These are phyloP conservation scores for Lachancea mirantina DNA, from an alignment of 805 yeast genomes.

Conservation along the genomic window DNA sequence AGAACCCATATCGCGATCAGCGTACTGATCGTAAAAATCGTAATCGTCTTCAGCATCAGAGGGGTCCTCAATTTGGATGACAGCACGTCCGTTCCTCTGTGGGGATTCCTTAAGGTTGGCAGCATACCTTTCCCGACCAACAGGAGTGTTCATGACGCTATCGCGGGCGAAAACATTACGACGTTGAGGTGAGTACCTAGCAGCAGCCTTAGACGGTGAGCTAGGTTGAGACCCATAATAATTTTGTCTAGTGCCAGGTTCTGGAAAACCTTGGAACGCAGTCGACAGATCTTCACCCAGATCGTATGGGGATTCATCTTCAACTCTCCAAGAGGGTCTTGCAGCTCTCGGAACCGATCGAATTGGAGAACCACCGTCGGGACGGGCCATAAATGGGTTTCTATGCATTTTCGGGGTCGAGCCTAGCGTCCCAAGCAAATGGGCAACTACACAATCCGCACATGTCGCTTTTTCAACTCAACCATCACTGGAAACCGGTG, in stretches of 20 bases:
- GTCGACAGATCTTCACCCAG: constrained; percentile 23
- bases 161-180: constrained; percentile 29
- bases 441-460: too few species aligned
- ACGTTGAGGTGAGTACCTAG: constrained; percentile 35
- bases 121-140: constrained; percentile 47
- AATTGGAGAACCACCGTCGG: constrained; percentile 23
- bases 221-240: constrained; percentile 18
- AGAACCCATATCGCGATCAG: constrained; percentile 7
- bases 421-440: too few species aligned
- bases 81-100: constrained; percentile 45
- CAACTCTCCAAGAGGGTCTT: constrained; percentile 22
- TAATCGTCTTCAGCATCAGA: constrained; percentile 20
- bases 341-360: constrained; percentile 23
- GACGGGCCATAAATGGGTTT: constrained; percentile 31
- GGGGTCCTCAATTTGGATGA: constrained; percentile 39
- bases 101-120: constrained; percentile 71
- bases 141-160: constrained; percentile 27
- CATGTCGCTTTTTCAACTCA: too few species aligned
- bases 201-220: constrained; percentile 37
- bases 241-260: constrained; percentile 4
- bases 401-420: constrained; percentile 19
- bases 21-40: constrained; percentile 9
- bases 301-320: too few species aligned
- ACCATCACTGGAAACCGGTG: too few species aligned
- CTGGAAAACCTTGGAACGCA: constrained; percentile 30